Percentiles rank a stretch among this genome's conserved stretches.
phyloP scores from a whole-genome alignment of 2,329 filamentous ascomycete genomes.

The Ophiostoma angusticollis region DNA sequence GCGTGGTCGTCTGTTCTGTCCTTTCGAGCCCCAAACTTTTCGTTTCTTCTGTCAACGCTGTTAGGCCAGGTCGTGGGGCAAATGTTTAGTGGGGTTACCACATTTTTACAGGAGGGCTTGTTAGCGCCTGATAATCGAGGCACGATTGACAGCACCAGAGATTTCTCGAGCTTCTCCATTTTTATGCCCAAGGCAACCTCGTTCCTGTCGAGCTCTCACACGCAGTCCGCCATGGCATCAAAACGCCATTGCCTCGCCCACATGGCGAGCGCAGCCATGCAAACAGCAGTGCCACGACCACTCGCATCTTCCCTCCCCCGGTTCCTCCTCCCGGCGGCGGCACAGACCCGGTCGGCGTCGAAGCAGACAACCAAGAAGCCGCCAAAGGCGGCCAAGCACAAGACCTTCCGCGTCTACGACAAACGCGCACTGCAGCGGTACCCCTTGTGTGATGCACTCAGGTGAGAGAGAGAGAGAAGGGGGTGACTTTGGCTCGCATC shows the following conservation, averaged over 20 bases:
- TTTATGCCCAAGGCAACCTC: too few species aligned
- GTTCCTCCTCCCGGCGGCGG: conserved; percentile 34
- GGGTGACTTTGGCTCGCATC: not conserved
- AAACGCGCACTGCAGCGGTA: conserved; percentile 59
- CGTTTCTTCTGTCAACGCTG: too few species aligned
- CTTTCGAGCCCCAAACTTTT: too few species aligned
- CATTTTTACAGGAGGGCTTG: not conserved
- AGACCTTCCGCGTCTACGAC: conserved; percentile 53
- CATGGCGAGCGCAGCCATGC: conserved; percentile 37
- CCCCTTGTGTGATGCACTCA: conserved; percentile 82
- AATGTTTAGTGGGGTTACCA: conserved; percentile 7
- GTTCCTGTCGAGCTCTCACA: conserved; percentile 5
- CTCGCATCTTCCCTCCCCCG: conserved; percentile 31
- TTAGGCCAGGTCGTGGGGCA: too few species aligned
- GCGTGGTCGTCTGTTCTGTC: too few species aligned
- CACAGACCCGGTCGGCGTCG: conserved; percentile 31
- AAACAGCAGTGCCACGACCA: conserved; percentile 25
- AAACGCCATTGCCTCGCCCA: conserved; percentile 41
- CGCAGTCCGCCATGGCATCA: conserved; percentile 32
- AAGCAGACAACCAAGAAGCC: conserved; percentile 37
- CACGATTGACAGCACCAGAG: conserved; percentile 1
- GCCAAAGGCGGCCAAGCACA: conserved; percentile 49
- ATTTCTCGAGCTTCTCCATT: too few species aligned
- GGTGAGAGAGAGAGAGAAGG: conserved; percentile 36
- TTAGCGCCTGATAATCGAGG: conserved; percentile 12